Base-by-base conservation (phyloP, 2,329 filamentous ascomycete genomes). In the Penicillium palitans region DNA sequence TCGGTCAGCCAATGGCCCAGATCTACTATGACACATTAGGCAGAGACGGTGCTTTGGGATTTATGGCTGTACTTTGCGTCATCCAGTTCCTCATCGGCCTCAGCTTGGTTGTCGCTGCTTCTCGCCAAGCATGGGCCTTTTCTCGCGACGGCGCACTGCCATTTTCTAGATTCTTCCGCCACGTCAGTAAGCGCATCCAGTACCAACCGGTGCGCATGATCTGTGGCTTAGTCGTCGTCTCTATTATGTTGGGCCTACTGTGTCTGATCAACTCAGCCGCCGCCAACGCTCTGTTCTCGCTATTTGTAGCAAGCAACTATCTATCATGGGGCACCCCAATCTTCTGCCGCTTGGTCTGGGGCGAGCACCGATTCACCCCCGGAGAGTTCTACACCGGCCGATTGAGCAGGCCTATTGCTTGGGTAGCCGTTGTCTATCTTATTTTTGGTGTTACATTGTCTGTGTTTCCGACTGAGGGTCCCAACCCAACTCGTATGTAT, bases 71-170 rank as follows among this genome's bases (percentile, higher is more conserved):
- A 0, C 71, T 87, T 27, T 84, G 86, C 66, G 80, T 86, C 47
- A 81, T 85, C 6, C 85, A 87, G 66, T 87, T 85, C 66, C 74
- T 87, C 15, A 86, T 87, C 77, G 84, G 84, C 1, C 73, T 86
- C 3, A 83, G 80, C 40, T 79, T 86, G 58, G 72, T 84, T 3
- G 81, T 86, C 4, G 85, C 85, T 1, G 82, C 81, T 5, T 85
- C 82, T 6, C 79, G 85, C 6, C 85, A 87, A 71, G 79, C 78
- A 31, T 88, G 85, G 85, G 85, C 85, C 0, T 87, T 87, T 68
- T 83, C 83, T 9, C 80, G 85, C 25, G 85, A 87, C 64, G 84
- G 83, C 2, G 85, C 84, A 1, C 76, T 87, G 1, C 85, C 85
- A 0, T 86, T 87, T 68, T 84, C 82, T 2, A 70, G 61, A 6